Base-by-base conservation (phyloP, 1,284 basidiomycete species). In the Mrakiaceae sp. region DNA sequence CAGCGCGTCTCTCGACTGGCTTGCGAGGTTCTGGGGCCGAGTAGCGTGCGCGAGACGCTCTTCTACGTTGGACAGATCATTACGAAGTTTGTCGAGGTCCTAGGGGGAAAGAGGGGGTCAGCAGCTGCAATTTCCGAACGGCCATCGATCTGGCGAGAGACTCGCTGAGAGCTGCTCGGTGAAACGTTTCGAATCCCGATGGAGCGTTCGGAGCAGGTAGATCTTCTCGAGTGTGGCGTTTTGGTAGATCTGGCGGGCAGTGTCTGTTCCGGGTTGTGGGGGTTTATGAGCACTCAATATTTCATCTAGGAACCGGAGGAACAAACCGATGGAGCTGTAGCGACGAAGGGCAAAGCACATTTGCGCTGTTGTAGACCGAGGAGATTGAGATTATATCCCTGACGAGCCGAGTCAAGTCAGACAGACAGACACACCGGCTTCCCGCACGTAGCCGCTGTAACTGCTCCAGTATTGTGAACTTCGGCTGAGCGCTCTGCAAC, bases 191-290 rank as follows among this genome's bases (percentile, higher is more conserved):
- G 27, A 27, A 27, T 27, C 27, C 27, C 27, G 27, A 2, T 27
- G 27, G 27, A 57, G 55, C 12, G 40, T 43, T 10, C 14, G 54
- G 0, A 63, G 61, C 4, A 63, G 55, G 4, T 14, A 27, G 0
- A 63, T 1, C 61, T 63, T 57, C 47, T 63, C 61, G 5, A 63
- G 8, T 6, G 61, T 63, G 7, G 61, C 54, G 40, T 63, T 63
- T 39, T 48, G 39, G 48, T 63, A 63, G 14, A 63, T 50, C 16
- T 57, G 40, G 12, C 51, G 61, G 12, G 61, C 61, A 11, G 42
- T 8, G n/a, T 57, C 61, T 63, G 54, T 40, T 10, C 14, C 12
- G n/a, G 14, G 5, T n/a, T 39, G 0, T 4, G 5, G 42, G 14
- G 27, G 44, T n/a, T 4, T 1, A 46, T 4, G 6, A 50, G 39